Evolutionary conservation across 768 basidiomycete genomes (phyloP).

Genomic region (Lyophyllum decastes): DNA sequence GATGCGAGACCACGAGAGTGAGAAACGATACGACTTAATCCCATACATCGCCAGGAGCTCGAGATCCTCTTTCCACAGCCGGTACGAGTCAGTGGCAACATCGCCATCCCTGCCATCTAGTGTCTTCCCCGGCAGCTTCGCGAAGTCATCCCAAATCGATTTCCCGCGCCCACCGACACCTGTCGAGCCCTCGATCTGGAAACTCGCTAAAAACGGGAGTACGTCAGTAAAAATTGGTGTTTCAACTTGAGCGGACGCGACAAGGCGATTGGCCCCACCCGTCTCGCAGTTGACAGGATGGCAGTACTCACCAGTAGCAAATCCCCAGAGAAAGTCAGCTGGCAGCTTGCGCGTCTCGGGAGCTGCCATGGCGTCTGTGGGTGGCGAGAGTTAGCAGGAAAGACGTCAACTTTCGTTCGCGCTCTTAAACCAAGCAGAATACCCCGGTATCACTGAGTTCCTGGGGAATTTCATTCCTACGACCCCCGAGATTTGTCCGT

Average conservation of each 20-base stretch:
- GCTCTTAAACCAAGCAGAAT: conserved; percentile 42
- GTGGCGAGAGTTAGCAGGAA: conserved; percentile 30
- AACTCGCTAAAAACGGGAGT: conserved; percentile 45
- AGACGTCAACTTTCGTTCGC: conserved; percentile 20
- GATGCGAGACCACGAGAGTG: conserved; percentile 74
- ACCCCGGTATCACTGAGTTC: conserved; percentile 44
- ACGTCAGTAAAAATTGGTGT: conserved; percentile 3
- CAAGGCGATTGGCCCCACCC: background rate
- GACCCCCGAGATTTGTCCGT: conserved; percentile 52
- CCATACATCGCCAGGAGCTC: conserved; percentile 63
- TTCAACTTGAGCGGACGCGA: background rate
- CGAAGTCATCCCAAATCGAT: conserved; percentile 78
- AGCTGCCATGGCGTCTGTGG: conserved; percentile 31
- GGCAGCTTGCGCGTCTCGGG: conserved; percentile 44
- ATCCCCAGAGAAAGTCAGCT: conserved; percentile 68
- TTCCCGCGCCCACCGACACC: conserved; percentile 61
- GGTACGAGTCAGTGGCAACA: conserved; percentile 72
- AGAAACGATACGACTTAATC: conserved; percentile 76
- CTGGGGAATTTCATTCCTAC: conserved; percentile 36
- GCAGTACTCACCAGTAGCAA: conserved; percentile 58
- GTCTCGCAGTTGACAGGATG: conserved; percentile 1
- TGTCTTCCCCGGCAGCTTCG: conserved; percentile 66
- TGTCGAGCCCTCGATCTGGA: conserved; percentile 75
- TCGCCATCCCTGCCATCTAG: conserved; percentile 67
- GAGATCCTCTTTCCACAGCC: conserved; percentile 67